Conservation (phyloP, 2,329 filamentous ascomycete genomes). For the Trichoderma endophyticum region DNA sequence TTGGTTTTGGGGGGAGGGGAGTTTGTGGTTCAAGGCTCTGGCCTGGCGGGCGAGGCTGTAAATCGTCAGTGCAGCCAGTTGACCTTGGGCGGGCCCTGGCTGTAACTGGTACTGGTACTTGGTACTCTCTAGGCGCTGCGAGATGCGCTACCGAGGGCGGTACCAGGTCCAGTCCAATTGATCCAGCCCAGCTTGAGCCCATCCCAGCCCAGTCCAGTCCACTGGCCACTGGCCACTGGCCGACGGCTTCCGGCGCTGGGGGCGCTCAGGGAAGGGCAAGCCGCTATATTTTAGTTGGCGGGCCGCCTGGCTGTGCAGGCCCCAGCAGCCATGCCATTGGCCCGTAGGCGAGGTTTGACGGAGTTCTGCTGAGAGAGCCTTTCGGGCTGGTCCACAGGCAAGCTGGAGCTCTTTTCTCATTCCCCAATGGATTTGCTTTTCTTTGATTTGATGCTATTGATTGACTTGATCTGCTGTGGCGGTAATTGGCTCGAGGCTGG, state of each 20-base stretch:
- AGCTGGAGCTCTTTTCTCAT: neutral
- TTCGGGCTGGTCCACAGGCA: neutral
- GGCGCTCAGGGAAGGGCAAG: constrained; percentile 3
- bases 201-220: neutral
- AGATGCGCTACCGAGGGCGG: neutral
- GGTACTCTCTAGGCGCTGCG: neutral
- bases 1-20: constrained; percentile 4
- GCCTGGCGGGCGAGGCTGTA: constrained; percentile 16
- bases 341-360: constrained; percentile 25
- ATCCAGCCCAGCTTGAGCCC: too few species aligned
- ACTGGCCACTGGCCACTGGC: neutral
- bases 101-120: neutral
- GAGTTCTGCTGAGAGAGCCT: neutral
- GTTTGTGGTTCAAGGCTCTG: constrained; percentile 9
- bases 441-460: neutral
- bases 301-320: constrained; percentile 21
- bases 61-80: neutral
- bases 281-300: constrained; percentile 17
- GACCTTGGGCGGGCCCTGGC: too few species aligned
- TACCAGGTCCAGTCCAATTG: neutral
- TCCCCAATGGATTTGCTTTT: neutral
- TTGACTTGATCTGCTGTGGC: neutral
- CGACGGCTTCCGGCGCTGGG: neutral
- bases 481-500: neutral
- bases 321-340: constrained; percentile 27